Evolutionary conservation across 2,329 filamentous ascomycete species (phyloP).

Genomic region (Geoglossum cookeanum): DNA sequence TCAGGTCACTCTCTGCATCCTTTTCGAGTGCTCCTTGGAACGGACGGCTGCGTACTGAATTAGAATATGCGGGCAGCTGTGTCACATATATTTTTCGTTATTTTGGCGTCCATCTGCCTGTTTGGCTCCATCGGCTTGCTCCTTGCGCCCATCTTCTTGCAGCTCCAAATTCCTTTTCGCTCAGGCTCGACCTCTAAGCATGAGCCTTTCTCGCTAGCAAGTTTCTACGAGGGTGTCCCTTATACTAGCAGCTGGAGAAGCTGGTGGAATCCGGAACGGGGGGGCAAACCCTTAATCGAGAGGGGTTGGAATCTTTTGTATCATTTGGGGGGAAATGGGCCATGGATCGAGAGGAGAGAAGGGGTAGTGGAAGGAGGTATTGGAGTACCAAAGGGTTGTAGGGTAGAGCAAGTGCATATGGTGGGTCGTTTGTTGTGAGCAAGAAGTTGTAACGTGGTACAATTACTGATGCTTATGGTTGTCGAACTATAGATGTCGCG

Average conservation of each 20-base stretch:
- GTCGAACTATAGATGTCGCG: slow-evolving; percentile 29
- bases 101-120: slow-evolving; percentile 3
- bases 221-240: neutral
- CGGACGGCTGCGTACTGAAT: neutral
- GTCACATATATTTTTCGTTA: neutral
- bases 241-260: slow-evolving; percentile 3
- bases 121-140: slow-evolving; percentile 2
- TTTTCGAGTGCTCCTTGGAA: neutral
- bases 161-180: neutral
- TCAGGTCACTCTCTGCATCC: neutral
- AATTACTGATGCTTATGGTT: slow-evolving; percentile 7
- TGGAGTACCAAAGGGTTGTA: slow-evolving; percentile 27
- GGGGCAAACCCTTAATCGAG: neutral
- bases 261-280: slow-evolving; percentile 4
- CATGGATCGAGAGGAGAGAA: slow-evolving; percentile 32
- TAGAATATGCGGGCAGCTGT: neutral
- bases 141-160: slow-evolving; percentile 1
- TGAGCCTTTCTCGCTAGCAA: slow-evolving; percentile 4
- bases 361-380: slow-evolving; percentile 23
- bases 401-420: slow-evolving; percentile 39
- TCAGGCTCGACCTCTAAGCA: neutral
- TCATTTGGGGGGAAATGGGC: slow-evolving; percentile 34
- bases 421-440: slow-evolving; percentile 16
- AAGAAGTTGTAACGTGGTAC: neutral
- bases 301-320: slow-evolving; percentile 30